phyloP scores from a whole-genome alignment of 306 rosid species.

The Gastrolobium villosum region DNA sequence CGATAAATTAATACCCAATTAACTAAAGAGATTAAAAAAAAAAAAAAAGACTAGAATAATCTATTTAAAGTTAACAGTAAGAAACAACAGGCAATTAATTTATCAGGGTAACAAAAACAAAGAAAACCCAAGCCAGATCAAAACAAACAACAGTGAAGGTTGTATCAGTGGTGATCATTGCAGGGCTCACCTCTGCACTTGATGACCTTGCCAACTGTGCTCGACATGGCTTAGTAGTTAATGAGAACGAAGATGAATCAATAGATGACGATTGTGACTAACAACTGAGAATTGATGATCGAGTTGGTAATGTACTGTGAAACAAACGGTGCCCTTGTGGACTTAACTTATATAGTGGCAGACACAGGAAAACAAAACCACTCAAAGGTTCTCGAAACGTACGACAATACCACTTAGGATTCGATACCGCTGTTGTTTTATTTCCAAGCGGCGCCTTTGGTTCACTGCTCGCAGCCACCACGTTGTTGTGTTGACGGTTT shows the following conservation, averaged over 20 bases:
- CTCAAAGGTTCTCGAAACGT: neutral
- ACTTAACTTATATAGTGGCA: neutral
- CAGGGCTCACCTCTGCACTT: conserved; percentile 70
- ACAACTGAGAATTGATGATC: neutral
- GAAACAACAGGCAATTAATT: neutral
- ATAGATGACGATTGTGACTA: neutral
- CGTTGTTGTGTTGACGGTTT: too few relatives aligned
- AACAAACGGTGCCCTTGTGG: neutral
- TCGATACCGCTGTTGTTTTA: neutral
- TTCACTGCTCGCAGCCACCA: neutral
- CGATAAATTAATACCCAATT: neutral
- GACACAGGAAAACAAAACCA: neutral
- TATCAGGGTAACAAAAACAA: neutral
- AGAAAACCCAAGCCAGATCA: neutral
- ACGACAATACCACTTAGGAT: neutral
- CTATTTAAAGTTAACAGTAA: neutral
- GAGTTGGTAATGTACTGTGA: neutral
- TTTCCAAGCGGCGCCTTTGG: conserved; percentile 32
- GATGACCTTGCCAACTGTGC: conserved; percentile 68
- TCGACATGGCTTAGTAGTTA: conserved; percentile 53
- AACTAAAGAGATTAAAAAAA: neutral
- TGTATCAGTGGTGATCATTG: neutral
- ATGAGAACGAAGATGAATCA: neutral
- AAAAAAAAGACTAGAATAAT: neutral
- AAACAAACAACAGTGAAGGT: neutral